Percentiles rank a stretch among this genome's conserved stretches.
Evolutionary conservation across 1,284 basidiomycete genomes (phyloP).

Genomic region (Paramarasmius palmivorus): DNA sequence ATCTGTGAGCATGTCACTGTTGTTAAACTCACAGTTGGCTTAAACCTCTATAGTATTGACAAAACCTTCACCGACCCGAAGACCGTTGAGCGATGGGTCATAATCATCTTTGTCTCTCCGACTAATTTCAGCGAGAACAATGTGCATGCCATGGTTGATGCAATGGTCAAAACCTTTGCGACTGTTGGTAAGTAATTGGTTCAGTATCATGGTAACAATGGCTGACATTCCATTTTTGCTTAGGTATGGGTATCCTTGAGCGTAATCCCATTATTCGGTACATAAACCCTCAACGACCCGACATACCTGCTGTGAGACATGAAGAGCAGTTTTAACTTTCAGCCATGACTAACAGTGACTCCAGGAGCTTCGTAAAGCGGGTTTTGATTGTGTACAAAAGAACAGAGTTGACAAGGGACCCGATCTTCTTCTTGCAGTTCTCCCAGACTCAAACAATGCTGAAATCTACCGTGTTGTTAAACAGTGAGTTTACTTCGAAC

Average conservation of each 20-base stretch:
- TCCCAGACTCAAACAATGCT: not conserved
- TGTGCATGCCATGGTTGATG: not conserved
- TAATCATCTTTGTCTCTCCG: not conserved
- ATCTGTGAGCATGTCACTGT: no score
- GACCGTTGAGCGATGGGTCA: not conserved
- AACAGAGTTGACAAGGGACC: not conserved
- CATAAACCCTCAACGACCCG: not conserved
- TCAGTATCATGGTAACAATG: not conserved
- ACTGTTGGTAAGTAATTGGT: not conserved
- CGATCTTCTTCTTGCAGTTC: not conserved
- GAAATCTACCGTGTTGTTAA: not conserved
- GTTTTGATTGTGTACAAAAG: not conserved
- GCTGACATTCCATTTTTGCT: not conserved
- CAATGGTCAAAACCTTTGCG: not conserved
- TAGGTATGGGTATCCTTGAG: not conserved
- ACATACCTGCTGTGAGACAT: no score
- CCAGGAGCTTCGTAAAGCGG: not conserved
- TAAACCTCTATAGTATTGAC: no score
- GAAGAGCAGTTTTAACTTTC: no score
- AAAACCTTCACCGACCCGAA: not conserved
- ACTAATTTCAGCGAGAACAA: not conserved
- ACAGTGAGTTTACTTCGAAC: not conserved
- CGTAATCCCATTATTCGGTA: not conserved
- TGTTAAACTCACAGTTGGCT: no score
- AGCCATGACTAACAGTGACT: no score